Evolutionary conservation across 371 early-diverging fungal genomes (phyloP).

Genomic region (Actinomucor elegans): DNA sequence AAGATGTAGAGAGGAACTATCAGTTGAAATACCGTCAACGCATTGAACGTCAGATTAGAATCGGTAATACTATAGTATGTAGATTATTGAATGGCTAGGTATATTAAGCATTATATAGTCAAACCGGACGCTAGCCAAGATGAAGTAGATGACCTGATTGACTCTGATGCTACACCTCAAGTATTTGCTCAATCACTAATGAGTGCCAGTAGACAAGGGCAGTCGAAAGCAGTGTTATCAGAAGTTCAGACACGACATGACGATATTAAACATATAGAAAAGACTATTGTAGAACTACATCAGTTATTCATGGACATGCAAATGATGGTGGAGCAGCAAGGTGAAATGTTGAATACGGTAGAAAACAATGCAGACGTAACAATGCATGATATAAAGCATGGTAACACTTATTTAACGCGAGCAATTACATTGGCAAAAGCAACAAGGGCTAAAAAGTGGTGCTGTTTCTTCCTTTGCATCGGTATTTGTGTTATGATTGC

Average conservation of each 20-base stretch:
- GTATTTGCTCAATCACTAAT: conserved; percentile 80
- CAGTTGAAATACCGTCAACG: conserved; percentile 76
- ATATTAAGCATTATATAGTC: too few relatives aligned
- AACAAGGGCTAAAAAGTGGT: conserved; percentile 68
- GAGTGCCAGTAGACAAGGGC: conserved; percentile 65
- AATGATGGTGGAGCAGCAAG: conserved; percentile 77
- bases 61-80: conserved; percentile 50
- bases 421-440: conserved; percentile 68
- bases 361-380: conserved; percentile 64
- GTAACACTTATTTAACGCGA: conserved; percentile 60
- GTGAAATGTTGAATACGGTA: conserved; percentile 65
- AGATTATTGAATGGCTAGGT: background rate
- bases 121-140: conserved; percentile 77
- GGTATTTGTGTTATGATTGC: conserved; percentile 45
- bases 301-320: conserved; percentile 86
- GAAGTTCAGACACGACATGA: conserved; percentile 81
- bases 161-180: conserved; percentile 62
- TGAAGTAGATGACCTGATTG: conserved; percentile 75
- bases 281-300: conserved; percentile 79
- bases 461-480: conserved; percentile 44
- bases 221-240: conserved; percentile 72
- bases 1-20: conserved; percentile 71
- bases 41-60: conserved; percentile 76
- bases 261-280: conserved; percentile 82
- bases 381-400: conserved; percentile 59